phyloP scores from a whole-genome alignment of 768 basidiomycete species.

The Tremella fuciformis region DNA sequence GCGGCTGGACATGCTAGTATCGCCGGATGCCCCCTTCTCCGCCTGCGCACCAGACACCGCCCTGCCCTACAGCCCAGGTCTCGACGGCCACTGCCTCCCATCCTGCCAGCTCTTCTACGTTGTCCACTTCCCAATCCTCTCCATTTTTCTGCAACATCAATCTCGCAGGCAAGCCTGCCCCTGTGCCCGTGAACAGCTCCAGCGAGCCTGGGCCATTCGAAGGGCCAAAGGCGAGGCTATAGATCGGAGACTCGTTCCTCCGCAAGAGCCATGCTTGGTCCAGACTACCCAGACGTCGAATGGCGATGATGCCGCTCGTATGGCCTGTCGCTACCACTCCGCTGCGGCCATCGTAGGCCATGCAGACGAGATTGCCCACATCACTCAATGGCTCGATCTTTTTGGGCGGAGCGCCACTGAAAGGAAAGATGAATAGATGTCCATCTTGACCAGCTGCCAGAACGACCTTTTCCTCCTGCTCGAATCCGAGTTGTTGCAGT shows the following conservation, averaged over 20 bases:
- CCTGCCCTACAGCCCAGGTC: slow-evolving; percentile 25
- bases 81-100: slow-evolving; percentile 48
- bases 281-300: slow-evolving; percentile 61
- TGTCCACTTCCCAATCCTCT: slow-evolving; percentile 11
- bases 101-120: slow-evolving; percentile 47
- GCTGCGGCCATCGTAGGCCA: slow-evolving; percentile 55
- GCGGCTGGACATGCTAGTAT: slow-evolving; percentile 23
- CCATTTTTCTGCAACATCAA: slow-evolving; percentile 14
- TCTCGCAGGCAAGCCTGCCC: slow-evolving; percentile 43
- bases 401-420: slow-evolving; percentile 1
- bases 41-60: slow-evolving; percentile 47
- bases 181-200: slow-evolving; percentile 42
- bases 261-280: slow-evolving; percentile 22
- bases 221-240: slow-evolving; percentile 20
- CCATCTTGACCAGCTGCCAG: slow-evolving; percentile 24
- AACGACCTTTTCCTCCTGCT: slow-evolving; percentile 15
- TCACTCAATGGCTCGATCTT: not conserved
- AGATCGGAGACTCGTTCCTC: slow-evolving; percentile 41
- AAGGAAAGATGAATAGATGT: slow-evolving; percentile 7
- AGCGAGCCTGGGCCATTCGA: not conserved
- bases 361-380: slow-evolving; percentile 53
- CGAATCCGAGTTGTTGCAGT: slow-evolving; percentile 13
- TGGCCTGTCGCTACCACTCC: slow-evolving; percentile 64
- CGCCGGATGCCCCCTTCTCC: slow-evolving; percentile 46
- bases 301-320: slow-evolving; percentile 57